phyloP scores from a whole-genome alignment of 129 eudicot genomes.

The Centaurea solstitialis region DNA sequence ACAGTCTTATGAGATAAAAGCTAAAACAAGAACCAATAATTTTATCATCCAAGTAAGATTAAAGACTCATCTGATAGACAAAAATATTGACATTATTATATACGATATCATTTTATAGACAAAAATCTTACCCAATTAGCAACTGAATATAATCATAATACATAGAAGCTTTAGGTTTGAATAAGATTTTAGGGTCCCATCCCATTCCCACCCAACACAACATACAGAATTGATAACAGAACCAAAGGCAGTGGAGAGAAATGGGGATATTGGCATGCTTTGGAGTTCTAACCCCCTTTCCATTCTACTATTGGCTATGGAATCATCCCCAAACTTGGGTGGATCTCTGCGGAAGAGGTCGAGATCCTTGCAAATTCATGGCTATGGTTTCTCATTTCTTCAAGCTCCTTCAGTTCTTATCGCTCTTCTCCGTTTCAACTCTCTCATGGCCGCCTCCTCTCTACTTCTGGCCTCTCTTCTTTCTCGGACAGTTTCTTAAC shows the following conservation, averaged over 20 bases:
- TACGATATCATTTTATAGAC: too few relatives aligned
- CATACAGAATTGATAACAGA: neutral
- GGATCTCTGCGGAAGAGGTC: conserved; percentile 62
- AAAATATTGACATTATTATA: too few relatives aligned
- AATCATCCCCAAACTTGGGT: conserved; percentile 80
- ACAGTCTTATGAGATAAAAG: too few relatives aligned
- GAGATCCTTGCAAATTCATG: conserved; percentile 79
- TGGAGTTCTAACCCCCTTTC: conserved; percentile 78
- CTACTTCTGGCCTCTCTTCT: conserved; percentile 88
- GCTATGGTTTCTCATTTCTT: conserved; percentile 67
- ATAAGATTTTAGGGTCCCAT: too few relatives aligned
- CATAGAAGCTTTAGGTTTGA: too few relatives aligned
- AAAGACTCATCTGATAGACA: too few relatives aligned
- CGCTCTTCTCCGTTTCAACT: conserved; percentile 76
- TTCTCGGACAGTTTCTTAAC: conserved; percentile 89
- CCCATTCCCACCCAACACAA: too few relatives aligned
- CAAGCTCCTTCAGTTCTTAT: conserved; percentile 71
- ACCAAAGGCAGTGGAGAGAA: neutral
- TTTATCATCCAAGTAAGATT: too few relatives aligned
- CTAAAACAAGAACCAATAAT: too few relatives aligned
- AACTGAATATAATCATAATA: too few relatives aligned
- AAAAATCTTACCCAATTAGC: too few relatives aligned
- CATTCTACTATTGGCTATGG: conserved; percentile 87
- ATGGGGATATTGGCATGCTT: conserved; percentile 77
- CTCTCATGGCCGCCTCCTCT: conserved; percentile 93